phyloP scores from a whole-genome alignment of 441 rosid genomes.

The Erysimum pusillum region DNA sequence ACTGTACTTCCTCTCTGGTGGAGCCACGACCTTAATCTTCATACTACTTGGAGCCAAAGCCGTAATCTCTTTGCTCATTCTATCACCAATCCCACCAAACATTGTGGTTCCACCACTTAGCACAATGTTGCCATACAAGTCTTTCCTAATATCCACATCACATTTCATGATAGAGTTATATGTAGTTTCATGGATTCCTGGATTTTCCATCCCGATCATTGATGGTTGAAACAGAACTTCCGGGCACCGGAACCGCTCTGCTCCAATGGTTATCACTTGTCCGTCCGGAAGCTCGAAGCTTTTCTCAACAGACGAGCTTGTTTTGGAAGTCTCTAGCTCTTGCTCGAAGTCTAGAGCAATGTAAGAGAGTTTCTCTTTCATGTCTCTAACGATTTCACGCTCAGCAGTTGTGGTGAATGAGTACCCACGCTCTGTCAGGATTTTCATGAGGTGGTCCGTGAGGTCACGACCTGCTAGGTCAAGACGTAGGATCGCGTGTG shows the following conservation, averaged over 20 bases:
- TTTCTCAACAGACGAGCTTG: constrained; percentile 64
- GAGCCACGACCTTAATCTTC: constrained; percentile 73
- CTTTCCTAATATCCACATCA: constrained; percentile 63
- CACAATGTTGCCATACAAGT: constrained; percentile 63
- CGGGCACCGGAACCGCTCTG: constrained; percentile 68
- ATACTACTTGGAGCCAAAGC: constrained; percentile 62
- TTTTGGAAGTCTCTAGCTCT: constrained; percentile 64
- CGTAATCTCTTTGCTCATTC: constrained; percentile 64
- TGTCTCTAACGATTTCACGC: constrained; percentile 51
- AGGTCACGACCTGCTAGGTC: constrained; percentile 53
- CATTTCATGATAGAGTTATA: constrained; percentile 65
- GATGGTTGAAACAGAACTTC: constrained; percentile 70
- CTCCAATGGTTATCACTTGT: constrained; percentile 67
- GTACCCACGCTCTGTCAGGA: constrained; percentile 49
- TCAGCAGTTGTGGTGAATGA: constrained; percentile 50
- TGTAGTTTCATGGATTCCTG: constrained; percentile 66
- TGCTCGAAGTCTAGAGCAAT: constrained; percentile 69
- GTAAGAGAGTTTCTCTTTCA: constrained; percentile 67
- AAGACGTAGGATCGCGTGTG: constrained; percentile 54
- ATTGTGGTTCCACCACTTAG: constrained; percentile 66
- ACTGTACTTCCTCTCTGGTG: constrained; percentile 76
- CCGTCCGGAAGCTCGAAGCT: constrained; percentile 70
- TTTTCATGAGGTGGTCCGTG: constrained; percentile 49
- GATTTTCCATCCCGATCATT: constrained; percentile 60
- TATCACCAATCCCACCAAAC: constrained; percentile 62